Evolutionary conservation across 1,284 basidiomycete genomes (phyloP).

Genomic region (Entoloma clypeatum): DNA sequence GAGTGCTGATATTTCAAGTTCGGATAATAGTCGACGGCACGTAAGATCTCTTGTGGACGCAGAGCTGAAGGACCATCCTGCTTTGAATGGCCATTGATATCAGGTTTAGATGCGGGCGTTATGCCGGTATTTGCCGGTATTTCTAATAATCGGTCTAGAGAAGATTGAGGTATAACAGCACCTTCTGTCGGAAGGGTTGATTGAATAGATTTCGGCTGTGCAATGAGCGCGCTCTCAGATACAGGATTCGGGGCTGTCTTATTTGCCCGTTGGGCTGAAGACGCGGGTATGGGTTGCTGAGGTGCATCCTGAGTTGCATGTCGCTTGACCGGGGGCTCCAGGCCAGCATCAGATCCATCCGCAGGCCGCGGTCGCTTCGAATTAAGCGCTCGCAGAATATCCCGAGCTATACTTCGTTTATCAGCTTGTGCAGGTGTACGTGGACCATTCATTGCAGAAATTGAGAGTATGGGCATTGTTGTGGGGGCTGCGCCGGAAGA

Average conservation of each 20-base stretch:
- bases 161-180: too few relatives aligned
- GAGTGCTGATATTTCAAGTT: too few relatives aligned
- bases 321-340: slow-evolving; percentile 25
- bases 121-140: too few relatives aligned
- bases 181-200: too few relatives aligned
- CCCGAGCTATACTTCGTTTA: slow-evolving; percentile 34
- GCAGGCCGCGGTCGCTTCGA: slow-evolving; percentile 12
- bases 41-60: too few relatives aligned
- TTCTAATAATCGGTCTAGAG: too few relatives aligned
- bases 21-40: too few relatives aligned
- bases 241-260: neutral
- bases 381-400: slow-evolving; percentile 34
- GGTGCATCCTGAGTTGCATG: slow-evolving; percentile 18
- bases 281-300: neutral
- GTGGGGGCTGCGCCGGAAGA: too few relatives aligned
- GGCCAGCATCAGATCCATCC: neutral
- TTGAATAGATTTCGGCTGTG: neutral
- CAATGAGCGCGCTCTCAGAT: neutral
- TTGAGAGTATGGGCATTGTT: too few relatives aligned
- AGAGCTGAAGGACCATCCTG: too few relatives aligned
- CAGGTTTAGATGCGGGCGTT: too few relatives aligned
- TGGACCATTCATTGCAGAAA: slow-evolving; percentile 2
- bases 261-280: neutral
- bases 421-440: slow-evolving; percentile 32
- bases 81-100: too few relatives aligned